phyloP scores from a whole-genome alignment of 805 yeast species.

The Candida awuae region DNA sequence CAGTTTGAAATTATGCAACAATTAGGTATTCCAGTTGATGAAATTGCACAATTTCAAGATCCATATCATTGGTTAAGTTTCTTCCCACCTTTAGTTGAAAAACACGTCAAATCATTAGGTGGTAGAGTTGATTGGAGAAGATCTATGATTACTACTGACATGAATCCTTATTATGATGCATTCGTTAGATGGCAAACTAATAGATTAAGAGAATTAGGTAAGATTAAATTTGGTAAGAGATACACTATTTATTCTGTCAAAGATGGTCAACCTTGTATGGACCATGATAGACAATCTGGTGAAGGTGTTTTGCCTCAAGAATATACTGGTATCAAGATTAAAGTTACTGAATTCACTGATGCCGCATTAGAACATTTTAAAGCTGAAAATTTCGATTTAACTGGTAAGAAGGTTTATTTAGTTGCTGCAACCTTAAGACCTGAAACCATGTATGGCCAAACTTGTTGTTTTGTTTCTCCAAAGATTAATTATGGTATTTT shows the following conservation, averaged over 20 bases:
- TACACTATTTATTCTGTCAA: constrained; percentile 95
- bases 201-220: constrained; percentile 73
- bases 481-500: constrained; percentile 87
- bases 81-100: constrained; percentile 86
- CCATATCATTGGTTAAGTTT: constrained; percentile 83
- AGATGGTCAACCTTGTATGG: constrained; percentile 99
- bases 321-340: constrained; percentile 86
- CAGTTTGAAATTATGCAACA: constrained; percentile 96
- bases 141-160: constrained; percentile 89
- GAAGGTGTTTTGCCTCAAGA: constrained; percentile 98
- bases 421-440: constrained; percentile 98
- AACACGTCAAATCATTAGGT: constrained; percentile 75
- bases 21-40: constrained; percentile 78
- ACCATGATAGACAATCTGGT: constrained; percentile 95
- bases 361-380: constrained; percentile 49
- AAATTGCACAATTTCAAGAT: constrained; percentile 82
- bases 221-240: constrained; percentile 96
- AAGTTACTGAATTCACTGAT: constrained; percentile 50
- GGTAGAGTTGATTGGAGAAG: constrained; percentile 98
- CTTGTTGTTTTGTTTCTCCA: constrained; percentile 96
- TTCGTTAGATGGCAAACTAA: constrained; percentile 96
- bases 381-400: constrained; percentile 38
- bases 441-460: constrained; percentile 98
- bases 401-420: constrained; percentile 60
- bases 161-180: constrained; percentile 89